A percentile compares a stretch with the other conserved stretches of the same genome.
Conservation (phyloP, 2,329 filamentous ascomycete genomes). For the Diatrype stigma region DNA sequence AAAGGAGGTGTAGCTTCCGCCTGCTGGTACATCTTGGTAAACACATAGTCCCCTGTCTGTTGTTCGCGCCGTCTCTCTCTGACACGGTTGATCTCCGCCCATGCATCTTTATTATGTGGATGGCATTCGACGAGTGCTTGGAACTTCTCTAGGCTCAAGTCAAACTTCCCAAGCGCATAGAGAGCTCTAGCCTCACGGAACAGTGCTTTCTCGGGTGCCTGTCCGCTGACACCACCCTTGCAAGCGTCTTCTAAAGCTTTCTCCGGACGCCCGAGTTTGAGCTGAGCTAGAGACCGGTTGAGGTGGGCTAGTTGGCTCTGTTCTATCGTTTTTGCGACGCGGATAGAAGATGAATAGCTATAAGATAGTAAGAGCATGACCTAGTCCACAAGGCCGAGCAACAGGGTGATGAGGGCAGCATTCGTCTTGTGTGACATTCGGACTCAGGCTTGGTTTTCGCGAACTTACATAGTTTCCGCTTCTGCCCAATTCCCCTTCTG, state of each 20-base stretch:
- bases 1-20: constrained; percentile 32
- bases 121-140: constrained; percentile 25
- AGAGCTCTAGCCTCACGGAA: constrained; percentile 42
- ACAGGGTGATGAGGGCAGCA: too few species aligned
- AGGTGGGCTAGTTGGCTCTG: constrained; percentile 30
- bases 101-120: constrained; percentile 30
- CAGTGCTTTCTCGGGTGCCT: constrained; percentile 36
- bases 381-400: too few species aligned
- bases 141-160: constrained; percentile 31
- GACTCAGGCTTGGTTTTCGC: constrained; percentile 8
- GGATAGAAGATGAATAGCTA: constrained; percentile 35
- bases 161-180: constrained; percentile 37
- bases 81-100: constrained; percentile 25
- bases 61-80: constrained; percentile 33
- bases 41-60: constrained; percentile 35
- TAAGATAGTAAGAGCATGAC: too few species aligned
- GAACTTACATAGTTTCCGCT: constrained; percentile 29
- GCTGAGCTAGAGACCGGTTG: constrained; percentile 32
- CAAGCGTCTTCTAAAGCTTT: constrained; percentile 28
- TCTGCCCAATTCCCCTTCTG: constrained; percentile 20
- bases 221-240: constrained; percentile 5
- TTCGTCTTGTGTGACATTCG: too few species aligned
- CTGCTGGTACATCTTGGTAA: constrained; percentile 32
- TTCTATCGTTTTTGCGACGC: constrained; percentile 27
- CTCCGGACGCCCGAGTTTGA: constrained; percentile 24